Evolutionary conservation across 352 stramenopile genomes (phyloP), one percentile per base, ranked within the genome.

Genomic region (Pythium phragmitis): DNA sequence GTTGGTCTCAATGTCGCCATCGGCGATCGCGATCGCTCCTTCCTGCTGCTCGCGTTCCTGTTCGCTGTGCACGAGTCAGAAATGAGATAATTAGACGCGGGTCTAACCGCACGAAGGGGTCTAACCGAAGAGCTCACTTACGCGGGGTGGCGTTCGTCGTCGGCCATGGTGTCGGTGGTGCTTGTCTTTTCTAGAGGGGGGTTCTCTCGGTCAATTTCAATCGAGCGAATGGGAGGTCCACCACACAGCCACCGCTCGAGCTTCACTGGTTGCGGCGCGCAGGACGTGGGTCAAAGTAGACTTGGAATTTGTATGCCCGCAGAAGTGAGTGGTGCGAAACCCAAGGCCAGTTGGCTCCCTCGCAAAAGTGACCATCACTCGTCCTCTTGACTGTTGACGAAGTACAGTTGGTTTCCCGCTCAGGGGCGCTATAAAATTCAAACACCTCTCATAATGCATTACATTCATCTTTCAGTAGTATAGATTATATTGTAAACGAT

Each of bases 1-100:
- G 86, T 99, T 99, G 63, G 96, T 98, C 70, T 98, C 92, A 69
- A 99, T 97, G 79, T 98, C 96, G 66, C 92, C 91, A 73, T 98
- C 96, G 61, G 66, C 72, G 63, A 96, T 82, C 28, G 87, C 72
- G 30, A 90, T 78, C 49, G 87, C 82, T 57, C 86, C 84, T 50
- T 85, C 76, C 65, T 92, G 79, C 48, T 91, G 77, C 55, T 94
- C 83, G 58, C 60, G 69, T 43, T 85, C 68, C 52, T 92, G 41
- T 33, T 74, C 57, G n/a, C 60, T 67, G 47, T 13, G 37, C 17
- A 50, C 8, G 13, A 11, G 16, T 46, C 56, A 43, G 12, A 60
- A 57, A 50, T 34, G 7, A 48, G 16, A 55, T 51, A 19, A 56
- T 53, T 30, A 51, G n/a, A 61, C 48, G 45, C 16, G 17, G 9